phyloP scores from a whole-genome alignment of 768 basidiomycete species.

The Psilocybe sp. region DNA sequence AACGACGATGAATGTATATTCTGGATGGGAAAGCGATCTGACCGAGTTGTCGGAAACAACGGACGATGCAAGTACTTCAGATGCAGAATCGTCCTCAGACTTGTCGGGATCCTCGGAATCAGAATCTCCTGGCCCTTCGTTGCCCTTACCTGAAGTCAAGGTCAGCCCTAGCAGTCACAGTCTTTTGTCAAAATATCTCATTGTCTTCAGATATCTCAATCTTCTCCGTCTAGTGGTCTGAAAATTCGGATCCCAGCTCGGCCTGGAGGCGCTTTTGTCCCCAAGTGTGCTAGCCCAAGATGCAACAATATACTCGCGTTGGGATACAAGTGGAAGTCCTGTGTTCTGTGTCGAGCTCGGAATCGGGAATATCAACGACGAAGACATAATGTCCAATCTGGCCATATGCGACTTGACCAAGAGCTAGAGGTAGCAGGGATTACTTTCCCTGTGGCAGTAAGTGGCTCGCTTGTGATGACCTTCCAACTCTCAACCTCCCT shows the following conservation, averaged over 20 bases:
- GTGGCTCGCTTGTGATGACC: neutral
- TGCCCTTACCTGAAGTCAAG: neutral
- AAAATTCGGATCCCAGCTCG: conserved; percentile 35
- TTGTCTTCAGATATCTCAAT: neutral
- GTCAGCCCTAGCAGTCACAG: neutral
- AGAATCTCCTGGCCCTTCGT: conserved; percentile 1
- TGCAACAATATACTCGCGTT: conserved; percentile 31
- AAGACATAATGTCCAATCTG: conserved; percentile 24
- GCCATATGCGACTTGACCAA: conserved; percentile 17
- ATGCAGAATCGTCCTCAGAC: conserved; percentile 1
- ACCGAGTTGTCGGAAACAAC: conserved; percentile 26
- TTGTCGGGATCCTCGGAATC: no score
- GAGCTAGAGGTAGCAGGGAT: conserved; percentile 13
- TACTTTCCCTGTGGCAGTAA: conserved; percentile 10
- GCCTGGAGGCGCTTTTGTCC: conserved; percentile 3
- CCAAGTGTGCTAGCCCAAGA: conserved; percentile 27
- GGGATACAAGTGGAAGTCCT: conserved; percentile 39
- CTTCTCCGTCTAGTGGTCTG: conserved; percentile 16
- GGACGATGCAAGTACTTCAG: conserved; percentile 7
- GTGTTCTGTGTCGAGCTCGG: conserved; percentile 37
- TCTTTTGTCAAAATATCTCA: neutral
- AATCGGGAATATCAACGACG: conserved; percentile 32
- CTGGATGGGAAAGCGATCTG: conserved; percentile 33
- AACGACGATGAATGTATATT: neutral
- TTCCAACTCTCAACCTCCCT: neutral